These are phyloP conservation scores for Fusarium oxysporum DNA, from an alignment of 2,329 filamentous ascomycete genomes.

Conservation along the genomic window DNA sequence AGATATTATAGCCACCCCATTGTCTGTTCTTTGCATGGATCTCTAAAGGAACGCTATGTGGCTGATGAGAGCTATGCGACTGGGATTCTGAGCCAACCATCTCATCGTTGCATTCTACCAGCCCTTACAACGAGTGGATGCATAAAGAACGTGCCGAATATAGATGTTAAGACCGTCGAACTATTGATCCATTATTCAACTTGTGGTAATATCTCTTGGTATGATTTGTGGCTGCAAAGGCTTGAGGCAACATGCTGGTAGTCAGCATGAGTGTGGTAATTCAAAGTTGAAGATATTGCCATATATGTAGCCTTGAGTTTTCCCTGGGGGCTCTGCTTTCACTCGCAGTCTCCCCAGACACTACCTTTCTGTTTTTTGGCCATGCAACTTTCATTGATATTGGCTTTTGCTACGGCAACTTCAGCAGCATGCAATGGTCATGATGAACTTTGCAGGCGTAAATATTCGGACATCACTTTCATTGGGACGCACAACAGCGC, in stretches of 20 bases:
- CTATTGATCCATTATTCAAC: background rate
- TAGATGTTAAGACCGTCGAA: background rate
- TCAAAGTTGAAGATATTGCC: background rate
- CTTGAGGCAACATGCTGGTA: conserved; percentile 14
- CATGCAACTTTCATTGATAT: conserved; percentile 35
- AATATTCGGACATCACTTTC: conserved; percentile 70
- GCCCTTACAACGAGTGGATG: background rate
- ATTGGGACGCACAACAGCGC: conserved; percentile 74
- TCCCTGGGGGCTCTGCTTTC: background rate
- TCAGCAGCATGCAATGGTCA: conserved; percentile 66
- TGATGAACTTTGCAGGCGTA: conserved; percentile 64
- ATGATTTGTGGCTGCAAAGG: conserved; percentile 9
- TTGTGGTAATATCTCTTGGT: conserved; percentile 2
- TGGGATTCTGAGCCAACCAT: conserved; percentile 16
- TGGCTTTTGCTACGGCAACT: conserved; percentile 29
- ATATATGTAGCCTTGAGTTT: conserved; percentile 3
- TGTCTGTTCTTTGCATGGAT: background rate
- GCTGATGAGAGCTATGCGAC: background rate
- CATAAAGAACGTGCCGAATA: conserved; percentile 13
- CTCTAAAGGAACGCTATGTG: background rate
- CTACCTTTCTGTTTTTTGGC: background rate
- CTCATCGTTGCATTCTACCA: background rate
- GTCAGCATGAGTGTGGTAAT: background rate
- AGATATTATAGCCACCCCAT: background rate
- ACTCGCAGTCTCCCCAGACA: background rate